phyloP scores from a whole-genome alignment of 495 filamentous ascomycete genomes.

The Hyphodiscus hymeniophilus region DNA sequence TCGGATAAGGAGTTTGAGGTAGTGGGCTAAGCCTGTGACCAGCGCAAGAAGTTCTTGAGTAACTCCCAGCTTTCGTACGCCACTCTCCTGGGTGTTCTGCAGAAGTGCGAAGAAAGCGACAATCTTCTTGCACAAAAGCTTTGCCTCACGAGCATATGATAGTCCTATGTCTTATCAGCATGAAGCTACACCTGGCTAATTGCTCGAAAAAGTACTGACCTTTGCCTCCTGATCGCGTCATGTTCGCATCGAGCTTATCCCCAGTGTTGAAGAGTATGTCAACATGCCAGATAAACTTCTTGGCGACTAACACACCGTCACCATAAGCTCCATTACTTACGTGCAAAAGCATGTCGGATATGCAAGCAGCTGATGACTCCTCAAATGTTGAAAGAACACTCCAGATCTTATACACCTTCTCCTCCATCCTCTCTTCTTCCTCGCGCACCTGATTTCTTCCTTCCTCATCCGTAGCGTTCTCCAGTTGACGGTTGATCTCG shows the following conservation, averaged over 20 bases:
- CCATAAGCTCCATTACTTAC: conserved; percentile 97
- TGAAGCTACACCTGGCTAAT: neutral
- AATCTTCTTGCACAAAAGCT: conserved; percentile 98
- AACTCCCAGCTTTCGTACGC: conserved; percentile 80
- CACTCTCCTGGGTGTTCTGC: conserved; percentile 87
- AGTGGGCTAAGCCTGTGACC: conserved; percentile 95
- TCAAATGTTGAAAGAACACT: conserved; percentile 95
- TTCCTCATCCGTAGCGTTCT: conserved; percentile 54
- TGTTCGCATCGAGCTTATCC: conserved; percentile 69
- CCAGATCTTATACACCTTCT: conserved; percentile 98
- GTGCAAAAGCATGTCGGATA: conserved; percentile 98
- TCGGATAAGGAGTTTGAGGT: conserved; percentile 93
- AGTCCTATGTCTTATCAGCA: conserved; percentile 49
- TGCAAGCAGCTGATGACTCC: conserved; percentile 94
- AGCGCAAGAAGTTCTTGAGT: conserved; percentile 93
- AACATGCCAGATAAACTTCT: conserved; percentile 92
- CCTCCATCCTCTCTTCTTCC: conserved; percentile 91
- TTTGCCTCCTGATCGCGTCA: conserved; percentile 63
- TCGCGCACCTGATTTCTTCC: conserved; percentile 68
- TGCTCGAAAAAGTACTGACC: conserved; percentile 36
- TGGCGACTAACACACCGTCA: conserved; percentile 92
- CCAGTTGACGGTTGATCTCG: conserved; percentile 31
- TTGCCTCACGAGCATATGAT: conserved; percentile 88
- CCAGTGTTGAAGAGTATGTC: conserved; percentile 87
- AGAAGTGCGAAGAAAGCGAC: conserved; percentile 94